Conservation (phyloP, 768 basidiomycete genomes). For the Rhodotorula taiwanensis region DNA sequence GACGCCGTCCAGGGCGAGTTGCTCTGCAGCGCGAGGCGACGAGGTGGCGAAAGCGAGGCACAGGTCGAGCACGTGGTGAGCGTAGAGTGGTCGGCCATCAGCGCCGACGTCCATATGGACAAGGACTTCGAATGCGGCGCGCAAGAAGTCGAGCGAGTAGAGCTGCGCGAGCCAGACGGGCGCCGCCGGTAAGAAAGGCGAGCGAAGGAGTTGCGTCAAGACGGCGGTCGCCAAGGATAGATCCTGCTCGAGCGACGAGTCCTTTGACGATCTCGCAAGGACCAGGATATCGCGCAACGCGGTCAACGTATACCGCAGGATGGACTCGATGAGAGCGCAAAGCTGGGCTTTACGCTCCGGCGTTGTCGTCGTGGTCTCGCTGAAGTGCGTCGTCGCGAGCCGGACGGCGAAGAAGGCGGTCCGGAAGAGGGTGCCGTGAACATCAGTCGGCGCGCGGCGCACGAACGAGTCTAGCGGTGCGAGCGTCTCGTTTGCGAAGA, state of each 20-base stretch:
- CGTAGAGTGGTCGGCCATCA: conserved; percentile 49
- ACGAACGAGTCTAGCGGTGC: conserved; percentile 67
- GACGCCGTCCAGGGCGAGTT: conserved; percentile 74
- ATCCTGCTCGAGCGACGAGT: conserved; percentile 61
- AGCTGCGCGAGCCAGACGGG: conserved; percentile 70
- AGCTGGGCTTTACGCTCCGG: conserved; percentile 53
- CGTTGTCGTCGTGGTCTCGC: conserved; percentile 47
- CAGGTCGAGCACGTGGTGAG: conserved; percentile 64
- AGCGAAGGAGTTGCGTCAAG: conserved; percentile 70
- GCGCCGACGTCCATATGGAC: conserved; percentile 49
- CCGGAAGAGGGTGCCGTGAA: conserved; percentile 74
- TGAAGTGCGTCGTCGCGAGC: conserved; percentile 55
- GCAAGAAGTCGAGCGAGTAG: conserved; percentile 72
- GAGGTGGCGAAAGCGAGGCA: conserved; percentile 76
- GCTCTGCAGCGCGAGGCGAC: conserved; percentile 64
- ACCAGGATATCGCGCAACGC: conserved; percentile 60
- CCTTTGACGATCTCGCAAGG: conserved; percentile 51
- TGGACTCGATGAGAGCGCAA: conserved; percentile 43
- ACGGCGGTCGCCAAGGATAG: conserved; percentile 72
- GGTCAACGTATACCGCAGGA: conserved; percentile 57
- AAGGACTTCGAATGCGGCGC: conserved; percentile 49
- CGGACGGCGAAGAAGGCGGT: conserved; percentile 69
- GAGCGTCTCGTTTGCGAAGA: conserved; percentile 68
- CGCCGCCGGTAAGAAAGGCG: conserved; percentile 62
- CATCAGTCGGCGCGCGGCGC: conserved; percentile 57